Conservation (phyloP, 2,329 filamentous ascomycete genomes). For the Colletotrichum tamarilloi region DNA sequence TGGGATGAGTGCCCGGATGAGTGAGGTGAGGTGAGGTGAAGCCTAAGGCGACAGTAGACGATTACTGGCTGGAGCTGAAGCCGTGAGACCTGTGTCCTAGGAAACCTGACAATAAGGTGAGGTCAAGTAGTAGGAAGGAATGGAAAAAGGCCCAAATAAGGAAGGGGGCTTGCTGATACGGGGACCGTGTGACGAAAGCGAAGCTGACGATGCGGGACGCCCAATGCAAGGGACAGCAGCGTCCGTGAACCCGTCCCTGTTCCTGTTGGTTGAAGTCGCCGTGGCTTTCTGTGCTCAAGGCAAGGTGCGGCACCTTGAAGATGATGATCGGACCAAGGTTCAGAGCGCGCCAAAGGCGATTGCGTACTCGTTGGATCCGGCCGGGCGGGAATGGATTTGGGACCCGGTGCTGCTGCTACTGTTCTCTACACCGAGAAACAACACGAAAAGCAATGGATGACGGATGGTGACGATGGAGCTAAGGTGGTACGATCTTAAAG, state of each 20-base stretch:
- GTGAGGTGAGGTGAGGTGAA: not conserved
- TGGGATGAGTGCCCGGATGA: too few relatives aligned
- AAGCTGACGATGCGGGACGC: not conserved
- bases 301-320: not conserved
- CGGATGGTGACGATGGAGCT: not conserved
- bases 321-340: not conserved
- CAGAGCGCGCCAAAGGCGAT: not conserved
- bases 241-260: conserved; percentile 6
- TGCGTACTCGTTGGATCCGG: not conserved
- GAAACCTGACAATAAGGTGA: not conserved
- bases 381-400: not conserved
- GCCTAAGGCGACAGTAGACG: not conserved
- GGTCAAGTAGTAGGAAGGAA: not conserved
- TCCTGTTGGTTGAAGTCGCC: not conserved
- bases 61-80: not conserved
- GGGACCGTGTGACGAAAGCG: not conserved
- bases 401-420: not conserved
- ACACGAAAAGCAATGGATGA: not conserved
- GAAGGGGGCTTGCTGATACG: not conserved
- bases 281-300: not conserved
- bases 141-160: conserved; percentile 3
- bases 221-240: conserved; percentile 4
- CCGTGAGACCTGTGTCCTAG: conserved; percentile 1
- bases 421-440: not conserved
- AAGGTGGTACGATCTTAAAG: not conserved